Percentiles rank a stretch among this genome's conserved stretches.
Evolutionary conservation across 208 protist genomes (phyloP).

Genomic region (Trypanosoma lewisi): DNA sequence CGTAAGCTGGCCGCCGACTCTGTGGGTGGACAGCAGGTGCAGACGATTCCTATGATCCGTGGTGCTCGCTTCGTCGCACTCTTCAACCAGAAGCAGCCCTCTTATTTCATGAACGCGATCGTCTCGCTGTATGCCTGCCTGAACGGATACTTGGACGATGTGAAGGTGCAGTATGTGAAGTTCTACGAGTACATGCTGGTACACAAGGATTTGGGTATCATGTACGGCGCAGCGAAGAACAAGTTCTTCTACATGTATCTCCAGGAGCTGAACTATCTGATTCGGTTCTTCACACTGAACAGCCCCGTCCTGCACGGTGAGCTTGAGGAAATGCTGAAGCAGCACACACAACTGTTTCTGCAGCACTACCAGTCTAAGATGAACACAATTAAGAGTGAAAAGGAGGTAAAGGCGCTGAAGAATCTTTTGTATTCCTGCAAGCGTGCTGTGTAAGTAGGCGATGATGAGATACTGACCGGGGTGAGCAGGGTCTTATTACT

Average conservation of each 20-base stretch:
- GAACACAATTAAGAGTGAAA: constrained; percentile 86
- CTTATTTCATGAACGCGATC: constrained; percentile 80
- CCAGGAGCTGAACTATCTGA: constrained; percentile 75
- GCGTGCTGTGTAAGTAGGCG: constrained; percentile 62
- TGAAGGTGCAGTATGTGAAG: constrained; percentile 84
- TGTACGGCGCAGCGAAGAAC: constrained; percentile 82
- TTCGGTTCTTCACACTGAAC: constrained; percentile 82
- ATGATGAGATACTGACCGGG: not conserved
- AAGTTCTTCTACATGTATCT: constrained; percentile 87
- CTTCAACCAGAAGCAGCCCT: constrained; percentile 88
- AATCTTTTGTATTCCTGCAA: constrained; percentile 89
- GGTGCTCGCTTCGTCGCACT: constrained; percentile 77
- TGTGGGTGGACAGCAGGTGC: constrained; percentile 64
- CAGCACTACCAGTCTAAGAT: constrained; percentile 89
- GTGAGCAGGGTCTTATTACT: not conserved
- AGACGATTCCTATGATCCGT: constrained; percentile 82
- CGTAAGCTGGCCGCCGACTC: constrained; percentile 91
- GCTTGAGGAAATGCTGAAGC: constrained; percentile 80
- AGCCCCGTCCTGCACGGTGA: constrained; percentile 70
- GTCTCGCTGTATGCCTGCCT: constrained; percentile 81
- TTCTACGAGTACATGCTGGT: constrained; percentile 89
- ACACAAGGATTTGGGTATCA: constrained; percentile 81
- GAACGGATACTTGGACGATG: constrained; percentile 84
- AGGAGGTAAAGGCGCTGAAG: constrained; percentile 85
- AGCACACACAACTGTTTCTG: constrained; percentile 81